Base-by-base conservation (phyloP, 352 stramenopile species). In the Saprolegnia diclina region DNA sequence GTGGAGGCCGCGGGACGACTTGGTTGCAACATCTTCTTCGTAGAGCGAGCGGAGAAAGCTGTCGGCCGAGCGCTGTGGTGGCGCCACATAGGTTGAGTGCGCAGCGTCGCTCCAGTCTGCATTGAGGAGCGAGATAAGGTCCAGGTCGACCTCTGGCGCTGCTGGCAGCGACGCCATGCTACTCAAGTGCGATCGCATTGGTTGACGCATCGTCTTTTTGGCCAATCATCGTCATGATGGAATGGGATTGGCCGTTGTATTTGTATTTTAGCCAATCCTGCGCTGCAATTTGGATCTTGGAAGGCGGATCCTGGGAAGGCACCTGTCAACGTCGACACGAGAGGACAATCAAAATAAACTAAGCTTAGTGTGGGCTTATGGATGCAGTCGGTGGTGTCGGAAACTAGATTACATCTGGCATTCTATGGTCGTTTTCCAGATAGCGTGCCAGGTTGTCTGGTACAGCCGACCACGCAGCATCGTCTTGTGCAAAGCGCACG, bases 401-500 rank as follows among this genome's bases (percentile, higher is more conserved):
- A n/a, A n/a, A n/a, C n/a, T 14, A 48, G 11, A 48, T 48, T 10
- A 48, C 42, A n/a, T 65, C 56, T 32, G 24, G 56, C 80, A 88
- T 88, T 4, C 14, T 56, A 40, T 73, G 66, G 37, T 74, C 75
- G 64, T 75, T 71, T 22, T 57, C 42, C 22, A 83, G 62, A 61
- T 88, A 88, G 3, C 26, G 4, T 64, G 74, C 42, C 46, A 84
- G 74, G 64, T 88, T 87, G 21, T 37, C 26, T 5, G 70, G 64
- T 46, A 79, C 52, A 0, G 26, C 73, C 5, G 76, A 83, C 81
- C 81, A 89, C 19, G 76, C 67, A 44, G 77, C 77, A 26, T 65
- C 76, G 21, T 89, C 76, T 29, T 75, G 62, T 18, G 78, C 74
- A 73, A 83, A 90, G 18, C 56, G 55, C 11, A 79, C 71, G 37